These are phyloP conservation scores for Mycena vitilis DNA, from an alignment of 768 basidiomycete species.

Conservation along the genomic window DNA sequence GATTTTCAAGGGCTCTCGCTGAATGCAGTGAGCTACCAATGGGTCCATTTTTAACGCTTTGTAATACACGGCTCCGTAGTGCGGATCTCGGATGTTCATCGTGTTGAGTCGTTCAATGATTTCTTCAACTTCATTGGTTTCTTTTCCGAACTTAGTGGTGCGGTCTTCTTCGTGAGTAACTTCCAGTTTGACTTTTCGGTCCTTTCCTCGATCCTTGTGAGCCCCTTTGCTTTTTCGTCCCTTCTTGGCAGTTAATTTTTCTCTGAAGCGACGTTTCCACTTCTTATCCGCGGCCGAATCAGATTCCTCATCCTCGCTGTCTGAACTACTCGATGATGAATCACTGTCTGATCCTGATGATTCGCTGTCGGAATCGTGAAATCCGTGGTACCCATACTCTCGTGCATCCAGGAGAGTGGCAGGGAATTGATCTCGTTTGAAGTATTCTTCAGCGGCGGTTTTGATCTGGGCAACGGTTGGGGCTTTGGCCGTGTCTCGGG, in stretches of 20 bases:
- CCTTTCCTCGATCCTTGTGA: neutral
- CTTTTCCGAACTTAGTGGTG: neutral
- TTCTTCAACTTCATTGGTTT: slow-evolving; percentile 1
- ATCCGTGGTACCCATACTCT: neutral
- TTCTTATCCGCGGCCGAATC: neutral
- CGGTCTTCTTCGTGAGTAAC: neutral
- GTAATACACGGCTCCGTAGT: slow-evolving; percentile 13
- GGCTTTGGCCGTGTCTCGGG: slow-evolving; percentile 1
- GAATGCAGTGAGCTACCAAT: neutral
- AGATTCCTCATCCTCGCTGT: neutral
- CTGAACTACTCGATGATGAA: neutral
- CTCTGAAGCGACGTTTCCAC: slow-evolving; percentile 5
- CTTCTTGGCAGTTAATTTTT: neutral
- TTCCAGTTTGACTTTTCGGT: neutral
- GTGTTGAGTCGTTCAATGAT: slow-evolving; percentile 8
- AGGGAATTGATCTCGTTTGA: slow-evolving; percentile 14
- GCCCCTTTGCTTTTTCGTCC: neutral
- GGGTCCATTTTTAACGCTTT: slow-evolving; percentile 15
- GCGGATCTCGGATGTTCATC: slow-evolving; percentile 8
- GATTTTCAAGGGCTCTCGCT: neutral
- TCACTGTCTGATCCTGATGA: neutral
- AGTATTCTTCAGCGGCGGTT: slow-evolving; percentile 12
- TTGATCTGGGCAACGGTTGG: slow-evolving; percentile 1
- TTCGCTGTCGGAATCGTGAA: neutral
- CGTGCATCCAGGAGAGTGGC: slow-evolving; percentile 5